Evolutionary conservation across 208 protist species (phyloP), one percentile per base, ranked within the genome.

Genomic region (Trypanosoma conorhini): DNA sequence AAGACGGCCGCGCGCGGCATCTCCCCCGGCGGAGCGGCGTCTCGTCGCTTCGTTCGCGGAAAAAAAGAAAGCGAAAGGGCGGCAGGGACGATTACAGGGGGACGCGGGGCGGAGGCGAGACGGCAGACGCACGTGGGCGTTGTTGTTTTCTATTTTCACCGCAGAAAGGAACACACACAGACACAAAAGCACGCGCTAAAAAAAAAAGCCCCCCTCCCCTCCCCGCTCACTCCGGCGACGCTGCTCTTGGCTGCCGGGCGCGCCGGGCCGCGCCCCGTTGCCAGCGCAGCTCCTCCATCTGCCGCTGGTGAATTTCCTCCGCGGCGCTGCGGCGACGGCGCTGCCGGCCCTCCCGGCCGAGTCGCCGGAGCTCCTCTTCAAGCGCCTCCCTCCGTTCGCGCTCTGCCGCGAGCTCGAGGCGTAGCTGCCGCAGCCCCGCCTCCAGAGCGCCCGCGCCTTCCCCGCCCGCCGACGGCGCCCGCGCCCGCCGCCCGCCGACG

Each of bases 231-330:
- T 15, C 15, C 12, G 42, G 42, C 42, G 15, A 7, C 54, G 3
- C 9, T 12, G 54, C 4, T 17, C 9, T 30, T 28, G 3, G 22
- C 54, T 24, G 21, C 12, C 42, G 42, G 15, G 15, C 12, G 12
- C 42, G 42, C 8, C 42, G 15, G 8, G 42, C 15, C 15, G 15
- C 15, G 8, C 12, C 3, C 54, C 54, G 22, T 8, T 5, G 17
- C 54, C 21, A 58, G 22, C 54, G 54, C 54, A 58, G 28, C 8
- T 28, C 54, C 17, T 58, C 54, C 54, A 58, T 58, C 21, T 30
- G 21, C 9, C 54, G 12, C 22, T 24, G 54, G 22, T 58, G 54
- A 24, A 58, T 58, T 24, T n/a, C 54, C 54, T 48, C 42, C 42
- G 42, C 8, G 12, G 42, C 42, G 12, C 15, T 48, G 42, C 15